Evolutionary conservation across 352 stramenopile genomes (phyloP), one percentile per base, ranked within the genome.

Genomic region (Globisporangium rhizosaccharum): DNA sequence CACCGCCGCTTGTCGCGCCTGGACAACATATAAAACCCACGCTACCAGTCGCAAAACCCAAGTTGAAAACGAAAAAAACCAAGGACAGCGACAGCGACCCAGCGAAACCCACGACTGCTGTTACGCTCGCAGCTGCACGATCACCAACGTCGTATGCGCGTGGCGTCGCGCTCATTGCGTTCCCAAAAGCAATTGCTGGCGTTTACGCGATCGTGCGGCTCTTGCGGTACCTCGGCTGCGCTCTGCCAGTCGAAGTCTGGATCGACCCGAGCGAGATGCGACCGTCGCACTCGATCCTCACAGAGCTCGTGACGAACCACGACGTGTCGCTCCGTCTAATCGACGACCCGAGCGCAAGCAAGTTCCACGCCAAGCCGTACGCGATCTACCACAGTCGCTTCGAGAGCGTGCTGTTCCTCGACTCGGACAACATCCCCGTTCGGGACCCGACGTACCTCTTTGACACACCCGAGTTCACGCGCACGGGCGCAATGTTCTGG

Each of bases 401-500:
- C 58, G 79, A 91, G 50, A 78, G 75, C 36, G 76, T 94, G 55
- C 57, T 94, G 23, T 89, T 88, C 63, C 66, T 94, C 7, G 85
- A 94, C 60, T 87, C 82, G 51, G 85, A 94, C 54, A 94, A 94
- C 51, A 77, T 92, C 17, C 82, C 85, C 0, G 72, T 79, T 12
- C 71, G 74, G 1, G 82, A 94, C 57, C 85, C 85, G 51, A 94
- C 81, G 59, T 94, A 91, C 65, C 60, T 94, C 17, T 94, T 94
- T 49, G 70, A 88, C 23, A 55, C 74, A 25, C 66, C 72, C 2
- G 81, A 90, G 66, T 94, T 92, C 63, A 30, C 61, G 0, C 65
- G 66, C 42, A 65, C 71, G 37, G 85, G 85, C 46, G 82, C 85
- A 15, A 71, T 94, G 9, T 94, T 94, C 66, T 94, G 85, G 85